Base-by-base conservation (phyloP, 2,329 filamentous ascomycete species). In the Talaromyces amestolkiae region DNA sequence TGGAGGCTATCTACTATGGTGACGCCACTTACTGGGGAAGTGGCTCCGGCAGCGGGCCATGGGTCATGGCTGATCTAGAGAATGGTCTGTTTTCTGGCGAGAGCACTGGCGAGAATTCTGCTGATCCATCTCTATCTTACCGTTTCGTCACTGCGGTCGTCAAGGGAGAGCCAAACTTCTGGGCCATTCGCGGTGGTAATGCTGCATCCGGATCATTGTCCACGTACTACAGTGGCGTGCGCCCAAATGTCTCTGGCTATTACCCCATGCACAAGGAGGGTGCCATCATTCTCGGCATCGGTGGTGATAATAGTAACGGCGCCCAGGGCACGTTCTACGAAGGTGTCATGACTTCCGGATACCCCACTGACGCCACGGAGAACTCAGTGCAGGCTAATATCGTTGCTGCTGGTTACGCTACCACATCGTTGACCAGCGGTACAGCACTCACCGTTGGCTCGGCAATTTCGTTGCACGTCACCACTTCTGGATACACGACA, bases 251-350 rank as follows among this genome's bases (percentile, higher is more conserved):
- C 2, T 51, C 56, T 60, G 63, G 63, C 15, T 65, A 65, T 54
- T 60, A 60, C 13, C 54, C 63, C 2, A 65, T 65, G 63, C 31
- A 19, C n/a, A 65, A 65, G 53, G 63, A 65, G 13, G 63, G 63
- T 17, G 54, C 63, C n/a, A 65, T 65, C 35, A 61, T 65, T 35
- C 63, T 65, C 35, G 63, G 63, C 9, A 65, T 60, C 11, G 63
- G 63, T 6, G 63, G 63, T 33, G 63, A 65, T 45, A 65, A 65
- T 43, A 65, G 63, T 39, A 39, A 53, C 19, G 43, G 63, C 6
- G 63, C 63, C 45, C 63, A 65, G 63, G 63, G 63, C 11, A 65
- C 63, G 2, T 65, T 65, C 33, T 65, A 65, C 45, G 63, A 65
- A 59, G 63, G 63, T 15, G 63, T 61, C 7, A 65, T 65, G 63